Conservation (phyloP, 225 moss, liverwort and hornwort genomes). For the Pseudoscleropodium purum region DNA sequence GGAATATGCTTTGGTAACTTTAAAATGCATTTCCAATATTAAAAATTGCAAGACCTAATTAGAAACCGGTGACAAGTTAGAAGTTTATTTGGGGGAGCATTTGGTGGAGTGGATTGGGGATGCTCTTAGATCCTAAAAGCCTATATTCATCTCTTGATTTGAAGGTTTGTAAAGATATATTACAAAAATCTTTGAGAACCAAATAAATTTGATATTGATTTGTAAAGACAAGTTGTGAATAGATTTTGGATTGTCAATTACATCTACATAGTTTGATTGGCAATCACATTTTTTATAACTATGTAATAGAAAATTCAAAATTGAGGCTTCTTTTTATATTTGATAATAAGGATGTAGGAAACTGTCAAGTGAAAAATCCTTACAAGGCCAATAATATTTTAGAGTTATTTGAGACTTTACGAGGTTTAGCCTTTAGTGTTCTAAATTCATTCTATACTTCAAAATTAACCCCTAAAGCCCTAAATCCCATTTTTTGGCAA, state of each 20-base stretch:
- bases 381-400: background rate
- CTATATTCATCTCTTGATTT: background rate
- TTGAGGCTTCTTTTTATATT: background rate
- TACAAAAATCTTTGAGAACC: background rate
- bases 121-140: accelerated
- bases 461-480: too few relatives aligned
- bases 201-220: background rate
- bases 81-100: background rate
- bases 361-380: background rate
- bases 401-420: background rate
- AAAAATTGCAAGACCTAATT: background rate
- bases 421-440: too few relatives aligned
- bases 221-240: background rate
- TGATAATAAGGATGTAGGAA: background rate
- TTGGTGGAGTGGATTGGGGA: background rate
- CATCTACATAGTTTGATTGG: background rate
- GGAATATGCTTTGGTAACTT: background rate
- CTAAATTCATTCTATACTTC: too few relatives aligned
- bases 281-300: background rate
- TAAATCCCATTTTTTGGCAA: too few relatives aligned
- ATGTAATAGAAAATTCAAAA: too few relatives aligned
- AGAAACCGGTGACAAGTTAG: background rate
- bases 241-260: background rate
- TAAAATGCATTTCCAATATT: background rate
- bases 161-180: background rate